Evolutionary conservation across 2,329 filamentous ascomycete genomes (phyloP).

Genomic region (Colletotrichum agaves): DNA sequence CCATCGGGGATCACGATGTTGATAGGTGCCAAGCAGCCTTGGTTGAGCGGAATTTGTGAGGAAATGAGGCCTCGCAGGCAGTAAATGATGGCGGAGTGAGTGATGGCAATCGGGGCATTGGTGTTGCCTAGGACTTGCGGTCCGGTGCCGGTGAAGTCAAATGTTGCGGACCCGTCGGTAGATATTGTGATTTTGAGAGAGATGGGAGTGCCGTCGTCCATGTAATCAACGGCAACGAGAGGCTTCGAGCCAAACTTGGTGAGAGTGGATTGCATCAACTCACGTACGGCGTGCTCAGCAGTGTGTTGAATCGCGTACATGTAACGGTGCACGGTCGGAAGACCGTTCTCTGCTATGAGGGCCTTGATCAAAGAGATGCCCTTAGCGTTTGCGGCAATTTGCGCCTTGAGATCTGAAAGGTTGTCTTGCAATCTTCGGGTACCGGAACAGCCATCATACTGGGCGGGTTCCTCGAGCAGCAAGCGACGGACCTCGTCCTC

Average conservation of each 20-base stretch:
- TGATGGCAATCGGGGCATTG: conserved; percentile 46
- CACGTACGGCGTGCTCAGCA: conserved; percentile 34
- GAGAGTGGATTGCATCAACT: conserved; percentile 46
- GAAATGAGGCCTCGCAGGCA: conserved; percentile 83
- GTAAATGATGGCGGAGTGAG: conserved; percentile 61
- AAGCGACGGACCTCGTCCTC: conserved; percentile 77
- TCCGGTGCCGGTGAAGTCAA: conserved; percentile 61
- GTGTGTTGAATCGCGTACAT: conserved; percentile 38
- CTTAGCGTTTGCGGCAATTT: conserved; percentile 79
- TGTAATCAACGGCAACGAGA: conserved; percentile 76
- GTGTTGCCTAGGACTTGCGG: conserved; percentile 56
- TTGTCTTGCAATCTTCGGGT: conserved; percentile 80
- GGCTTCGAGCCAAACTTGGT: conserved; percentile 75
- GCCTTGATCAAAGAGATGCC: conserved; percentile 79
- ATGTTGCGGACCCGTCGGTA: conserved; percentile 74
- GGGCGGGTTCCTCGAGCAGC: conserved; percentile 69
- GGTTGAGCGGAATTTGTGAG: conserved; percentile 86
- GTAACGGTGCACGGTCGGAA: conserved; percentile 68
- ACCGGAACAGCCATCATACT: conserved; percentile 75
- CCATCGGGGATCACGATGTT: conserved; percentile 77
- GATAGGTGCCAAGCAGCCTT: conserved; percentile 84
- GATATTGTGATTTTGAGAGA: conserved; percentile 62
- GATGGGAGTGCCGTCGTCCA: conserved; percentile 68
- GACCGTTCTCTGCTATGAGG: conserved; percentile 81
- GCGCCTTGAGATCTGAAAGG: conserved; percentile 79